Base-by-base conservation (phyloP, 257 asterid genomes). In the Eucommia ulmoides region DNA sequence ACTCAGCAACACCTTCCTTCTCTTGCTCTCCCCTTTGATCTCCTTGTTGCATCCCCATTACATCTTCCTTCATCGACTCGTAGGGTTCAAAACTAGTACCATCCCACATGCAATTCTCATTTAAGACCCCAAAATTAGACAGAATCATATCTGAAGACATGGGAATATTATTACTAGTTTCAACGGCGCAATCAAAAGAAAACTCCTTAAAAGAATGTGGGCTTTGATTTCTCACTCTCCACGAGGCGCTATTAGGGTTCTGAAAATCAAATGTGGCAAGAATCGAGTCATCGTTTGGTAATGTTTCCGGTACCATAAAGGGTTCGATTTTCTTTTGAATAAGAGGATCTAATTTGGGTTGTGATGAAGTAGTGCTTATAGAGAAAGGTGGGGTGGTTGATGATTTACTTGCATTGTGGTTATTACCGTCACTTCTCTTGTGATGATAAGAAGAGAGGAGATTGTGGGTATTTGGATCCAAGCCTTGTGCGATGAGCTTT, bases 391-490 rank as follows among this genome's bases (percentile, higher is more conserved):
- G 38, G 24, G 59, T 54, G 7, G 42, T 20, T 11, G 55, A 23
- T 14, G 45, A 20, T 45, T 41, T 56, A 8, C 33, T 24, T 23
- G 42, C 53, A 12, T 10, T 19, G 16, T 2, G 4, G 20, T 23
- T 50, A 22, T 9, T 38, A 4, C 26, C 56, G n/a, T 22, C 21
- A 49, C 2, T 41, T 22, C n/a, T n/a, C n/a, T n/a, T n/a, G n/a
- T n/a, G n/a, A n/a, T 41, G 58, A 7, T 56, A 60, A 18, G 74
- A 54, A 2, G 83, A 58, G 63, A 74, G 87, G 51, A 88, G 97
- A 62, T 88, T 88, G 56, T 88, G 97, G 3, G 97, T 88, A 57
- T 77, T 82, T 26, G 97, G 97, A 54, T 88, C 97, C 58, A 88
- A 64, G 2, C 97, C 97, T 57, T 84, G 93, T 56, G 97, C 70